Evolutionary conservation across 2,329 filamentous ascomycete genomes (phyloP), one percentile per base, ranked within the genome.

Genomic region (Monosporascus sp.): DNA sequence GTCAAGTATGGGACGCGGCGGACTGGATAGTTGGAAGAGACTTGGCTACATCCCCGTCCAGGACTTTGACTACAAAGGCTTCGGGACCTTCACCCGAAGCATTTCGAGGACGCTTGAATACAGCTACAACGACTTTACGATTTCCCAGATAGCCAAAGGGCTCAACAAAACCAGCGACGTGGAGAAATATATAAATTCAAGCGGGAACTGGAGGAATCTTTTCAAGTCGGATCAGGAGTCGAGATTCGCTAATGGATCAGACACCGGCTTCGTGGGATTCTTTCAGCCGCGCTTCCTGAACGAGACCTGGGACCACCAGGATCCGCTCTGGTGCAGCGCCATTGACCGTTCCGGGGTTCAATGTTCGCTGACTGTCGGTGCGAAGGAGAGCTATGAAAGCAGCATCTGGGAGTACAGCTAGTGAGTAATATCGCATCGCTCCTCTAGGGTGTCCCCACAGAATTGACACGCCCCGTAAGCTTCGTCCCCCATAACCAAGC

Each of bases 101-200:
- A 80, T 91, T 26, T 90, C 85, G 1, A 78, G 88, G 7, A 91
- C 87, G 0, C 79, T 91, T 1, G 88, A 91, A 66, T 92, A 92
- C 65, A 82, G 85, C 7, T 91, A 91, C 68, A 84, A 91, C 58
- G 88, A 91, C 70, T 92, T 83, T 61, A 84, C 82, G 58, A 84
- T 89, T 52, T 76, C 83, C 0, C 74, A 83, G 47, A 80, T 90
- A 52, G 86, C 86, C 0, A 74, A 76, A 9, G 74, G 71, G 0
- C 66, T 88, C 40, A 82, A 81, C 2, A 75, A 80, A 14, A 72
- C 73, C 3, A 69, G 65, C 0, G 86, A 88, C 48, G 73, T 76
- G 24, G 74, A 80, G 49, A 85, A 80, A 63, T 91, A 90, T 55
- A 64, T 80, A 0, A 67, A 68, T 0, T 79, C 83, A 0, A 82